Base-by-base conservation (phyloP, 1,139 yeast genomes). In the Sugiyamaella pinicola region DNA sequence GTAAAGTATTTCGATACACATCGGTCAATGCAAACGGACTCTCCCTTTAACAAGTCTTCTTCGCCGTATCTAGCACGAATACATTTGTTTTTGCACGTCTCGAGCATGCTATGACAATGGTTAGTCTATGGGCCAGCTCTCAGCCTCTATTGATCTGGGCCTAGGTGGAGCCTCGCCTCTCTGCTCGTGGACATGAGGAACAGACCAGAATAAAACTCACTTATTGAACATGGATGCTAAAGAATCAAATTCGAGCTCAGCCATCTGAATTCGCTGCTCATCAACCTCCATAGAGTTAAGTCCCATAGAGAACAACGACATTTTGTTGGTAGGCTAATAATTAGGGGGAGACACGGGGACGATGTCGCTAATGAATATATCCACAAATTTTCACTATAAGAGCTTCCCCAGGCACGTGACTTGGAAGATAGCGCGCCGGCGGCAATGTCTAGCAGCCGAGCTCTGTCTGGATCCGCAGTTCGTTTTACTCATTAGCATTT, bases 1-100 rank as follows among this genome's bases (percentile, higher is more conserved):
- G 89, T 96, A 65, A 95, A 93, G 75, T 91, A 93, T 74, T 93
- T 93, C 64, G 96, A 83, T 57, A 93, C 98, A 76, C 99, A 93
- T 77, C 99, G 84, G 74, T 93, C 99, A 61, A 95, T 80, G 73
- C 99, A 93, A 52, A 87, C 79, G 46, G 91, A 83, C 74, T 93
- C 99, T 65, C 82, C 85, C 76, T 89, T 89, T 73, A 80, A 80
- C 58, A 93, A 78, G 33, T 90, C 96, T 13, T 81, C 78, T 64
- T 90, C 97, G 17, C 89, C 91, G 69, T 86, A 90, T 52, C 76
- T 78, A 19, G 81, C 83, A 7, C 84, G 84, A 43, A 90, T 77
- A 69, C 98, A 90, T 69, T 90, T 90, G 53, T 70, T 64, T 49
- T 78, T 75, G 69, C 96, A 87, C 17, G 77, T 76, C 22, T 71